These are phyloP conservation scores for Colletotrichum theobromicola DNA, from an alignment of 2,329 filamentous ascomycete species.

Conservation along the genomic window DNA sequence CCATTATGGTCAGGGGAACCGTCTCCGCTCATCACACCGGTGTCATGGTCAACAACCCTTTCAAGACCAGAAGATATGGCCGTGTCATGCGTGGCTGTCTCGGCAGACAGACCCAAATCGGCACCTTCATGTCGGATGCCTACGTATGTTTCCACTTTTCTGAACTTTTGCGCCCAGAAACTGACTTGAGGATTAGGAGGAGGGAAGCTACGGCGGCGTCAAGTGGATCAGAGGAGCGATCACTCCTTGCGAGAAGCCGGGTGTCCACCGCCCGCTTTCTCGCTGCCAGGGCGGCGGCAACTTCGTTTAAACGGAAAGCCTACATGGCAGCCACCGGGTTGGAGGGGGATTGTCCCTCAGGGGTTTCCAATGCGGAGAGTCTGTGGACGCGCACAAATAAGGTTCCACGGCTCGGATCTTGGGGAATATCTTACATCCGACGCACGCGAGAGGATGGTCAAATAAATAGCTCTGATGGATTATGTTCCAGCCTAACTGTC, in stretches of 20 bases:
- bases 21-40: not conserved
- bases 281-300: not conserved
- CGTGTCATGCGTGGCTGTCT: constrained; percentile 3
- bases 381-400: not conserved
- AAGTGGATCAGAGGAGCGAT: constrained; percentile 3
- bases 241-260: not conserved
- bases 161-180: not conserved
- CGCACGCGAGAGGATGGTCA: not conserved
- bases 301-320: not conserved
- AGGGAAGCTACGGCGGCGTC: constrained; percentile 2
- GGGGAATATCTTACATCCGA: not conserved
- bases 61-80: constrained; percentile 5
- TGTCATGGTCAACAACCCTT: constrained; percentile 4
- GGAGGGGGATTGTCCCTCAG: not conserved
- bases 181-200: not conserved
- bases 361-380: not conserved
- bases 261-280: not conserved
- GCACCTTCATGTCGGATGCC: constrained; percentile 1
- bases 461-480: not conserved
- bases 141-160: not conserved
- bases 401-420: not conserved
- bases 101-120: not conserved
- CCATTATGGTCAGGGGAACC: not conserved
- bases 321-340: not conserved
- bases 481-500: not conserved